Percentiles rank a stretch among this genome's conserved stretches.
Conservation (phyloP, 2,329 filamentous ascomycete genomes). For the Fusarium marasasianum region DNA sequence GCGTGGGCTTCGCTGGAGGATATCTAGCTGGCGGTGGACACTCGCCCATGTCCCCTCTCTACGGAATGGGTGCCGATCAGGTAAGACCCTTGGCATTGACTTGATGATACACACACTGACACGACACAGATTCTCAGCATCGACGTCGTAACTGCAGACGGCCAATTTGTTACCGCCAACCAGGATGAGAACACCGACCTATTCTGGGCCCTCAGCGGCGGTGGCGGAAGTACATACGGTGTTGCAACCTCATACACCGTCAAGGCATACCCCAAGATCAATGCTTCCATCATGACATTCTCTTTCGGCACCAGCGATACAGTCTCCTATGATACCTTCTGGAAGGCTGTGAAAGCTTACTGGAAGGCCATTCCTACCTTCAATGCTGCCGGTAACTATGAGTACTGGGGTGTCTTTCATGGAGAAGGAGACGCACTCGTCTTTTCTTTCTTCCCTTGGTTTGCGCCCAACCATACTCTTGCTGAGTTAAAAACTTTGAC, state of each 20-base stretch:
- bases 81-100: not conserved
- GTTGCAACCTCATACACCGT: constrained; percentile 47
- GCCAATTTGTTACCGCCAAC: constrained; percentile 26
- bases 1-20: constrained; percentile 35
- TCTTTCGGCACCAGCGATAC: constrained; percentile 25
- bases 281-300: constrained; percentile 36
- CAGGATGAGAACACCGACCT: constrained; percentile 38
- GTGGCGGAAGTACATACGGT: constrained; percentile 51
- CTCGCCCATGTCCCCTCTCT: constrained; percentile 29
- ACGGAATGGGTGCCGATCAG: constrained; percentile 36
- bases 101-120: not conserved
- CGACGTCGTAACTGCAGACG: constrained; percentile 31
- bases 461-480: constrained; percentile 32
- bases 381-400: constrained; percentile 34
- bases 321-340: constrained; percentile 29
- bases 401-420: constrained; percentile 36
- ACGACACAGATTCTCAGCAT: constrained; percentile 22
- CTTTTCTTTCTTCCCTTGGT: constrained; percentile 38
- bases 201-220: constrained; percentile 53
- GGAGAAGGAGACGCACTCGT: constrained; percentile 8
- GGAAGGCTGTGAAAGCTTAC: constrained; percentile 29
- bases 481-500: constrained; percentile 16
- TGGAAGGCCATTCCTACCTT: constrained; percentile 25
- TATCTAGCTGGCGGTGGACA: constrained; percentile 36
- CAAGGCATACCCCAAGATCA: constrained; percentile 50